Conservation (phyloP, 2,329 filamentous ascomycete genomes). For the Pseudophaeomoniella oleicola region DNA sequence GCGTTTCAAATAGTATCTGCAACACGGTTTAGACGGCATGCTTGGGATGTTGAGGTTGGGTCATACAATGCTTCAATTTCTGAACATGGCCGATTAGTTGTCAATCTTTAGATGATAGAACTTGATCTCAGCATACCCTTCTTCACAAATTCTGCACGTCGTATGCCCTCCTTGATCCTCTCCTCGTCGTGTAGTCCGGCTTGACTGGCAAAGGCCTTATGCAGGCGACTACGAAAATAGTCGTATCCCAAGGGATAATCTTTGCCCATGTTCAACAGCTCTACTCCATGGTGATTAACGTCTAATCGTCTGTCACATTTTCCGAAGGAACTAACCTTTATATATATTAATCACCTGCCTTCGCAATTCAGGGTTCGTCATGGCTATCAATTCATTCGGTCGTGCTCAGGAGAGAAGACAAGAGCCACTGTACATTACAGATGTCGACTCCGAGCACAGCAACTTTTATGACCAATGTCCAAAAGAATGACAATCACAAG, state of each 20-base stretch:
- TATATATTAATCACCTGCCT: conserved; percentile 73
- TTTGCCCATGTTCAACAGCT: conserved; percentile 68
- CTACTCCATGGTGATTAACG: conserved; percentile 27
- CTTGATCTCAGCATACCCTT: conserved; percentile 47
- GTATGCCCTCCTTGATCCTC: conserved; percentile 61
- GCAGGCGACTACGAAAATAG: conserved; percentile 69
- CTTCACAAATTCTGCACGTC: conserved; percentile 72
- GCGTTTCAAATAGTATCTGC: conserved; percentile 78
- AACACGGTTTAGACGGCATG: conserved; percentile 4
- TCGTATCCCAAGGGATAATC: conserved; percentile 75
- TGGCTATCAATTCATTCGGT: too few species aligned
- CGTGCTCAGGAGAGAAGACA: too few species aligned
- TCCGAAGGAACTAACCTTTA: conserved; percentile 47
- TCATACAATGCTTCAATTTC: conserved; percentile 87
- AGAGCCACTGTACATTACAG: too few species aligned
- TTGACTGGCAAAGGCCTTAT: conserved; percentile 73
- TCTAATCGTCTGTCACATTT: neutral
- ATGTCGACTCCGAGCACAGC: too few species aligned
- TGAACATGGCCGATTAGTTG: conserved; percentile 20
- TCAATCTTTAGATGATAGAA: conserved; percentile 4
- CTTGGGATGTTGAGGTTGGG: conserved; percentile 7
- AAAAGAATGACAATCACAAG: too few species aligned
- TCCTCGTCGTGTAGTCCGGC: conserved; percentile 54
- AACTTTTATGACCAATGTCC: too few species aligned
- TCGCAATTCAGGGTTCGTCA: conserved; percentile 45